Evolutionary conservation across 139 green algal genomes (phyloP).

Genomic region (Chlorella sp.): DNA sequence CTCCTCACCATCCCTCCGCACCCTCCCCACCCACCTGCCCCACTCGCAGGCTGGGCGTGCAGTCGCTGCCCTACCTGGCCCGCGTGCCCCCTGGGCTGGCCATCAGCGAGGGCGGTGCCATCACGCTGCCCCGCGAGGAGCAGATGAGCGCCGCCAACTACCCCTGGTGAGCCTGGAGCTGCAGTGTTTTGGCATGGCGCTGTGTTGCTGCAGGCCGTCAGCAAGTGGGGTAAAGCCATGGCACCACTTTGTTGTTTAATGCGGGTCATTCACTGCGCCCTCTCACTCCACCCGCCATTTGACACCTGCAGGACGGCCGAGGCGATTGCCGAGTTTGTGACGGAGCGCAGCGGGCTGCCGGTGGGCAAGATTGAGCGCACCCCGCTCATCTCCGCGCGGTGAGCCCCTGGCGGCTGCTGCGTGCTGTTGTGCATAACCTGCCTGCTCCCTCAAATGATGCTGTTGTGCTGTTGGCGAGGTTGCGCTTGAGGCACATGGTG

Average conservation of each 20-base stretch:
- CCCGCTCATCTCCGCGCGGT: slow-evolving; percentile 53
- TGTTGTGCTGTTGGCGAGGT: background rate
- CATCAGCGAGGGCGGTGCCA: slow-evolving; percentile 40
- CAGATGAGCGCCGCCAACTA: slow-evolving; percentile 52
- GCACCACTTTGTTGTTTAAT: too few relatives aligned
- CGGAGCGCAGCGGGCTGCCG: slow-evolving; percentile 45
- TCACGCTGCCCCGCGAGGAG: slow-evolving; percentile 55
- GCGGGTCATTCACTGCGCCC: too few relatives aligned
- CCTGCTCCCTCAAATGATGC: too few relatives aligned
- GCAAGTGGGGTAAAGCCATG: too few relatives aligned
- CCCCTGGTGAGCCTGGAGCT: slow-evolving; percentile 54
- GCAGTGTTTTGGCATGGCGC: too few relatives aligned
- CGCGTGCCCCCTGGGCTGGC: slow-evolving; percentile 46
- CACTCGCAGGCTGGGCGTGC: slow-evolving; percentile 61
- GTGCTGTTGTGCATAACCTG: background rate
- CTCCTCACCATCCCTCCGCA: background rate
- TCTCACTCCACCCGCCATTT: too few relatives aligned
- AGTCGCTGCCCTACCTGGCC: slow-evolving; percentile 68
- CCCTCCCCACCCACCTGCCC: background rate
- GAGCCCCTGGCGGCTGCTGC: too few relatives aligned
- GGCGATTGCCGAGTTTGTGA: slow-evolving; percentile 56
- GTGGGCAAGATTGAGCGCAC: slow-evolving; percentile 62
- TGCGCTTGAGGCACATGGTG: background rate
- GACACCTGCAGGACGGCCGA: slow-evolving; percentile 48
- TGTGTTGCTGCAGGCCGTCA: too few relatives aligned